A percentile compares a stretch with the other conserved stretches of the same genome.
Evolutionary conservation across 441 rosid genomes (phyloP).

Genomic region (Gossypium aridum): DNA sequence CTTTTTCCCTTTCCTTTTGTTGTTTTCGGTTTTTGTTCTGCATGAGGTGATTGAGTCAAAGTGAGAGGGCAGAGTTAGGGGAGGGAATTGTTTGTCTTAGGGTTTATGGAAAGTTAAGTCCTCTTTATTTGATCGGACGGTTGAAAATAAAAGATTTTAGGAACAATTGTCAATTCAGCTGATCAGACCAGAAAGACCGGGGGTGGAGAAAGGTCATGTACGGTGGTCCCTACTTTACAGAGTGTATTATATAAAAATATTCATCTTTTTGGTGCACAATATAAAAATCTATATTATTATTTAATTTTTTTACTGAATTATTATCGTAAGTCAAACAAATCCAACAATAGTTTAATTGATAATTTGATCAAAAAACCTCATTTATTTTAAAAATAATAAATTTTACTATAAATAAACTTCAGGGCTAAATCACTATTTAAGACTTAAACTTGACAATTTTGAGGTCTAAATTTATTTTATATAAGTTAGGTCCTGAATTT

Average conservation of each 20-base stretch:
- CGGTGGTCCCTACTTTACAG: background rate
- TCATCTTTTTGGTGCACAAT: too few relatives aligned
- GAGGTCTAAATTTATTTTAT: too few relatives aligned
- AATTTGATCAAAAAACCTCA: too few relatives aligned
- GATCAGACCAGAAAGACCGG: background rate
- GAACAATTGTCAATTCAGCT: background rate
- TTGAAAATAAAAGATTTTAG: background rate
- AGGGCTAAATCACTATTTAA: too few relatives aligned
- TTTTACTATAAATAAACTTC: too few relatives aligned
- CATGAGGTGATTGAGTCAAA: background rate
- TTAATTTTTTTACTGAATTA: too few relatives aligned
- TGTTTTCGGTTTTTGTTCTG: background rate
- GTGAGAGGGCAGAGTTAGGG: background rate
- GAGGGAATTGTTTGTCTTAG: background rate
- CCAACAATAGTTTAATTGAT: too few relatives aligned
- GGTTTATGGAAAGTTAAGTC: background rate
- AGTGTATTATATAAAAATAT: background rate
- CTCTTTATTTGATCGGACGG: background rate
- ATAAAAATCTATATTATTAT: too few relatives aligned
- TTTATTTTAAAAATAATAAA: too few relatives aligned
- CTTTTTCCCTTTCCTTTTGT: background rate
- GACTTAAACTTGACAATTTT: too few relatives aligned
- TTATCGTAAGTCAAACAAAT: too few relatives aligned
- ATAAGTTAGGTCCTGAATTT: accelerated
- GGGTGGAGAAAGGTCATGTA: background rate